These are phyloP conservation scores for Kluyveromyces dobzhanskii DNA, from an alignment of 805 yeast genomes.

Conservation along the genomic window DNA sequence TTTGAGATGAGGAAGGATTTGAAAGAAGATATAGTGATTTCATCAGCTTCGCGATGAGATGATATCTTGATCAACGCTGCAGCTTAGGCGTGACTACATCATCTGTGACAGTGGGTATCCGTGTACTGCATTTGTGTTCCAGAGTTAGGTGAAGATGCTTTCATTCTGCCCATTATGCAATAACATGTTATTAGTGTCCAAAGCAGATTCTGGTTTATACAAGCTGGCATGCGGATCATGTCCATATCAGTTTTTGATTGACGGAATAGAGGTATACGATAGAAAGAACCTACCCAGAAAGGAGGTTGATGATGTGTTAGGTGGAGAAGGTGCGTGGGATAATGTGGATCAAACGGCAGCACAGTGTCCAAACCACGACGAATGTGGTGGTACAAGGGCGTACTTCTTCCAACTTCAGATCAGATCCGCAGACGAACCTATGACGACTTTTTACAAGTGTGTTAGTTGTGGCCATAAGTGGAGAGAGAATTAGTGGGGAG, in stretches of 20 bases:
- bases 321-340: constrained; percentile 99
- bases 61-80: too few relatives aligned
- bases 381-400: constrained; percentile 84
- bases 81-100: too few relatives aligned
- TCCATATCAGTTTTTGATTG: constrained; percentile 88
- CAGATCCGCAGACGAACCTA: constrained; percentile 97
- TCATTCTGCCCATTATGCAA: constrained; percentile 94
- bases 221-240: constrained; percentile 87
- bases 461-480: constrained; percentile 89
- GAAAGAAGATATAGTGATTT: not conserved
- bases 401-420: constrained; percentile 95
- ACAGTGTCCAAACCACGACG: constrained; percentile 76
- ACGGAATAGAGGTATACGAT: constrained; percentile 76
- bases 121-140: too few relatives aligned
- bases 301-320: constrained; percentile 91
- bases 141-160: constrained; percentile 51
- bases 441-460: constrained; percentile 97
- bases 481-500: constrained; percentile 68
- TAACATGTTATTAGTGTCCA: constrained; percentile 70
- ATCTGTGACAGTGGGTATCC: too few relatives aligned
- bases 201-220: constrained; percentile 50
- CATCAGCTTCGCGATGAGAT: not conserved
- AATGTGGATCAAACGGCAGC: constrained; percentile 93
- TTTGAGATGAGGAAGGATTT: not conserved
- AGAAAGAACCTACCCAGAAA: constrained; percentile 77